A percentile compares a stretch with the other conserved stretches of the same genome.
Conservation (phyloP, 2,329 filamentous ascomycete genomes). For the Aspergillus oerlinghausenensis region DNA sequence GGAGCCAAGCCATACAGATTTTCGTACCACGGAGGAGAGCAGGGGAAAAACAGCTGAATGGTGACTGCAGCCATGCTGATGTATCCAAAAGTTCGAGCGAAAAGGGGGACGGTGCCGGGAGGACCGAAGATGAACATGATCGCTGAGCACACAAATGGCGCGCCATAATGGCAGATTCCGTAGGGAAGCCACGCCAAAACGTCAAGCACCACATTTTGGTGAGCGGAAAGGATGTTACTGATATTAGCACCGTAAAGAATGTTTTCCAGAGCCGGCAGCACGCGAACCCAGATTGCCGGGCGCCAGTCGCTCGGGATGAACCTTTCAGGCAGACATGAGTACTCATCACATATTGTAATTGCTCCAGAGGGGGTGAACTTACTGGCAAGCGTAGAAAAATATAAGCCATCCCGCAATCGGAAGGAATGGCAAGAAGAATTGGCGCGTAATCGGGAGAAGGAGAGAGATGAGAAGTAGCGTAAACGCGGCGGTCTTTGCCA, state of each 20-base stretch:
- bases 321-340: slow-evolving; percentile 45
- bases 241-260: slow-evolving; percentile 94
- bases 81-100: slow-evolving; percentile 84
- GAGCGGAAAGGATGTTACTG: slow-evolving; percentile 89
- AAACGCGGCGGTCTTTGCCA: slow-evolving; percentile 70
- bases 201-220: slow-evolving; percentile 78
- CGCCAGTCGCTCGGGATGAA: slow-evolving; percentile 87
- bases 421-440: slow-evolving; percentile 85
- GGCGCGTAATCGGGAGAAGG: slow-evolving; percentile 76
- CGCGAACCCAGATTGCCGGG: slow-evolving; percentile 91
- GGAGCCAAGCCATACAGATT: slow-evolving; percentile 86
- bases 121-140: slow-evolving; percentile 86
- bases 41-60: slow-evolving; percentile 86
- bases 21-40: slow-evolving; percentile 96
- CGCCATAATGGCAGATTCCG: slow-evolving; percentile 83
- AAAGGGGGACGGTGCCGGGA: slow-evolving; percentile 78
- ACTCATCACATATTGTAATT: background rate
- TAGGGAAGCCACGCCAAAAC: slow-evolving; percentile 92
- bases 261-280: slow-evolving; percentile 90
- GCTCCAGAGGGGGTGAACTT: slow-evolving; percentile 41
- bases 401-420: slow-evolving; percentile 82
- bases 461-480: slow-evolving; percentile 65
- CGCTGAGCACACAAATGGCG: slow-evolving; percentile 71
- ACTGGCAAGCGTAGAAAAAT: slow-evolving; percentile 92
- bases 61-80: slow-evolving; percentile 84